These are phyloP conservation scores for Cryptosporidium parvum DNA, from an alignment of 169 alveolate genomes.

Conservation along the genomic window DNA sequence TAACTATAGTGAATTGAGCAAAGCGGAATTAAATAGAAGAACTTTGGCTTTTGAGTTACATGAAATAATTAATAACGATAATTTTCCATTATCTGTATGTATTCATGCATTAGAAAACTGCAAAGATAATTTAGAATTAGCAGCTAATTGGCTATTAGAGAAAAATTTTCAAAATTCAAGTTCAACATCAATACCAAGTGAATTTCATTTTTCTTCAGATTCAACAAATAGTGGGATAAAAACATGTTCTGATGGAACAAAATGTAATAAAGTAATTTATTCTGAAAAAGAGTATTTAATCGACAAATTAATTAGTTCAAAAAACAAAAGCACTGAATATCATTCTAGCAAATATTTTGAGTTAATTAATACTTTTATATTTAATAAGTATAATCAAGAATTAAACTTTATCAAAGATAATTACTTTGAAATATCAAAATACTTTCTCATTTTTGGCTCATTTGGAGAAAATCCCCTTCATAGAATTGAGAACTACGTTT, in stretches of 20 bases:
- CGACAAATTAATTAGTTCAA: background rate
- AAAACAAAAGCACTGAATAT: background rate
- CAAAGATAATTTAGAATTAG: conserved; percentile 77
- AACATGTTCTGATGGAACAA: background rate
- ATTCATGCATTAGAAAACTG: conserved; percentile 75
- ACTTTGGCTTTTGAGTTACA: conserved; percentile 76
- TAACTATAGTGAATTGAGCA: conserved; percentile 26
- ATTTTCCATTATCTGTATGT: conserved; percentile 77
- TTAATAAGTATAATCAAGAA: background rate
- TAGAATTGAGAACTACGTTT: background rate
- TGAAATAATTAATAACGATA: conserved; percentile 78
- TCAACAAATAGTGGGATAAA: background rate
- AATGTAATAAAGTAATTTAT: background rate
- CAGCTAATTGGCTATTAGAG: conserved; percentile 80
- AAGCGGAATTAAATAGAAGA: conserved; percentile 78
- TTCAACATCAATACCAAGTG: background rate
- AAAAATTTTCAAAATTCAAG: conserved; percentile 72
- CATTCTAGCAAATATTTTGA: background rate
- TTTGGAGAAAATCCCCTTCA: conserved; percentile 1
- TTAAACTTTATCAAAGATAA: background rate
- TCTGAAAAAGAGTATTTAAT: conserved; percentile 14
- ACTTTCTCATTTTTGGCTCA: conserved; percentile 25
- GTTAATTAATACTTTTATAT: background rate
- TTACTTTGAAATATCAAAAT: conserved; percentile 8
- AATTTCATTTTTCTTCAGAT: background rate